Conservation (phyloP, 2,329 filamentous ascomycete genomes). For the Periconia macrospinosa region DNA sequence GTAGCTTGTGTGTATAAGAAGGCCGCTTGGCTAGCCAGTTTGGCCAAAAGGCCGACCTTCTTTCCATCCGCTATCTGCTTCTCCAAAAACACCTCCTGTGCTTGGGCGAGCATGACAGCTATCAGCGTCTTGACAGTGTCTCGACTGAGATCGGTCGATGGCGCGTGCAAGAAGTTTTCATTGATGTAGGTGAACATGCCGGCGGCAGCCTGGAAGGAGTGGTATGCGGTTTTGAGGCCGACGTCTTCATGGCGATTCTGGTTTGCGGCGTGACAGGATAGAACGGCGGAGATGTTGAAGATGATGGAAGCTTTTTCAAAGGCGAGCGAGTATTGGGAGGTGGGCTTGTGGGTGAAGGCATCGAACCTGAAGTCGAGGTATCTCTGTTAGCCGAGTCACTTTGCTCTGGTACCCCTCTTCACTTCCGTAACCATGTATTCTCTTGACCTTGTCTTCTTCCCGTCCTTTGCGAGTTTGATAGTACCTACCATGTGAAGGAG, state of each 20-base stretch:
- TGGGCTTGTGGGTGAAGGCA: conserved; percentile 98
- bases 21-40: conserved; percentile 86
- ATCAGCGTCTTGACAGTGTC: conserved; percentile 97
- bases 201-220: conserved; percentile 95
- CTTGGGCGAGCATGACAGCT: conserved; percentile 89
- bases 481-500: conserved; percentile 85
- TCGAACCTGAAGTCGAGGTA: conserved; percentile 72
- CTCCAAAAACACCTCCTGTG: conserved; percentile 95
- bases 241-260: conserved; percentile 91
- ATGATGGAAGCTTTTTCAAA: conserved; percentile 99
- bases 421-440: neutral
- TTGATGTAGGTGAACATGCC: conserved; percentile 99
- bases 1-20: conserved; percentile 85
- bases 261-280: conserved; percentile 91
- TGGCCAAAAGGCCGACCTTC: conserved; percentile 88
- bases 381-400: conserved; percentile 20
- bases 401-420: neutral
- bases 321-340: conserved; percentile 91
- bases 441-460: neutral
- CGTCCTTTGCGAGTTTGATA: too few species aligned
- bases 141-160: conserved; percentile 90
- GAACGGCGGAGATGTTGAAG: conserved; percentile 97
- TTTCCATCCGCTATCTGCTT: conserved; percentile 93
- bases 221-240: conserved; percentile 93
- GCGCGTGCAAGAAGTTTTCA: conserved; percentile 97